These are phyloP conservation scores for Cladosporium halotolerans DNA, from an alignment of 2,329 filamentous ascomycete species.

Conservation along the genomic window DNA sequence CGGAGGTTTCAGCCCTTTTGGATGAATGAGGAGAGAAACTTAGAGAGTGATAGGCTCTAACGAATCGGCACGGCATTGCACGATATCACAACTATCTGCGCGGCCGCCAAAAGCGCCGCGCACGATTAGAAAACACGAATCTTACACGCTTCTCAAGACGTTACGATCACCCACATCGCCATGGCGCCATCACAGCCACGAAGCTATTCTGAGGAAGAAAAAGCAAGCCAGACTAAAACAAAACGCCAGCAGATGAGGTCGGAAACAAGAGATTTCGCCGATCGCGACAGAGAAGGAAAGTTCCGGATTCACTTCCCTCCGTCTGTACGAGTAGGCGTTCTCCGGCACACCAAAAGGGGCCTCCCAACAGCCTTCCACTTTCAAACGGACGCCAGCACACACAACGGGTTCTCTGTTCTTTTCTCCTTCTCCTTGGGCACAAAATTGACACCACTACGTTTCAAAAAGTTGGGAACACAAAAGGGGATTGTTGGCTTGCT, in stretches of 20 bases:
- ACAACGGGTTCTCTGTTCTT: no score
- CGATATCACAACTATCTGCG: no score
- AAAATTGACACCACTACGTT: no score
- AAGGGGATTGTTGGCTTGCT: no score
- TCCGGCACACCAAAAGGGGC: not conserved
- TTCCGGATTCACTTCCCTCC: not conserved
- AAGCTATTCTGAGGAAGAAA: not conserved
- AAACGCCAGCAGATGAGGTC: not conserved
- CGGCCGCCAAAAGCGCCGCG: no score
- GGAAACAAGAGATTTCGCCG: not conserved
- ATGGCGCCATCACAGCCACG: not conserved
- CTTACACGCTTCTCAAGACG: no score
- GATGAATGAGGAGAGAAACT: not conserved
- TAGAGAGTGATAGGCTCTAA: not conserved
- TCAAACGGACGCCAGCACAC: no score
- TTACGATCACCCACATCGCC: not conserved
- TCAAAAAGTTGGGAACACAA: no score
- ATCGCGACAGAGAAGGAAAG: not conserved
- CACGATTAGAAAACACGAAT: no score
- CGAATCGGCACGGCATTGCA: no score
- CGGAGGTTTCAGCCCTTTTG: conserved; percentile 1
- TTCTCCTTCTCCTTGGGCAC: no score
- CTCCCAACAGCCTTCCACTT: no score
- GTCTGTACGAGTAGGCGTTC: conserved; percentile 10
- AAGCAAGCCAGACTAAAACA: not conserved